These are phyloP conservation scores for Cenchrus fungigraminus DNA, from an alignment of 176 grass and related monocot genomes.

Conservation along the genomic window DNA sequence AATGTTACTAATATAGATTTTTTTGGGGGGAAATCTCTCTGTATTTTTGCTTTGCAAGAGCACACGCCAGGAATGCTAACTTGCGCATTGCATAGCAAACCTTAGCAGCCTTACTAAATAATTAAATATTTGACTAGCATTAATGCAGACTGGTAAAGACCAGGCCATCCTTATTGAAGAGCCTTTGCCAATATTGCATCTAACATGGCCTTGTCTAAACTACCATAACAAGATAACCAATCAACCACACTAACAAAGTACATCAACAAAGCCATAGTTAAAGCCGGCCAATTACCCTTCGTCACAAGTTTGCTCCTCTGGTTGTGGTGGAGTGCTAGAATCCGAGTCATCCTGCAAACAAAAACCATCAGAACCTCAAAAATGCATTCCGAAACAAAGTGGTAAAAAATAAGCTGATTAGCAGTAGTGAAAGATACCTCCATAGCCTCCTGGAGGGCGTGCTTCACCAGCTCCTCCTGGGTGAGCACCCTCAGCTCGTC, in stretches of 20 bases:
- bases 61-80: background rate
- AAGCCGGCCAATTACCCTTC: slow-evolving; percentile 43
- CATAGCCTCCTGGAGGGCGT: slow-evolving; percentile 65
- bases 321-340: background rate
- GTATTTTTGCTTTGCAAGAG: slow-evolving; percentile 6
- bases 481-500: slow-evolving; percentile 85
- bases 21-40: background rate
- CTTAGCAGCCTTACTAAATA: slow-evolving; percentile 28
- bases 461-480: slow-evolving; percentile 78
- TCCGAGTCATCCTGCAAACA: slow-evolving; percentile 40
- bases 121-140: slow-evolving; percentile 15
- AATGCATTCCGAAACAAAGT: background rate
- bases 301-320: slow-evolving; percentile 38
- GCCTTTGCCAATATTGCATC: slow-evolving; percentile 4
- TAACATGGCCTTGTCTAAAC: slow-evolving; percentile 38
- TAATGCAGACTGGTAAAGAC: slow-evolving; percentile 31
- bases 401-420: background rate
- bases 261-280: slow-evolving; percentile 17
- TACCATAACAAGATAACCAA: slow-evolving; percentile 40
- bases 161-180: slow-evolving; percentile 28
- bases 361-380: background rate
- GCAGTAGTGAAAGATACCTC: slow-evolving; percentile 46
- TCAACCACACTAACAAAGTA: slow-evolving; percentile 27
- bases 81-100: slow-evolving; percentile 18
- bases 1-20: background rate